Percentiles rank a stretch among this genome's conserved stretches.
phyloP scores from a whole-genome alignment of 108 stramenopile species.

The Nitzschia sp. region DNA sequence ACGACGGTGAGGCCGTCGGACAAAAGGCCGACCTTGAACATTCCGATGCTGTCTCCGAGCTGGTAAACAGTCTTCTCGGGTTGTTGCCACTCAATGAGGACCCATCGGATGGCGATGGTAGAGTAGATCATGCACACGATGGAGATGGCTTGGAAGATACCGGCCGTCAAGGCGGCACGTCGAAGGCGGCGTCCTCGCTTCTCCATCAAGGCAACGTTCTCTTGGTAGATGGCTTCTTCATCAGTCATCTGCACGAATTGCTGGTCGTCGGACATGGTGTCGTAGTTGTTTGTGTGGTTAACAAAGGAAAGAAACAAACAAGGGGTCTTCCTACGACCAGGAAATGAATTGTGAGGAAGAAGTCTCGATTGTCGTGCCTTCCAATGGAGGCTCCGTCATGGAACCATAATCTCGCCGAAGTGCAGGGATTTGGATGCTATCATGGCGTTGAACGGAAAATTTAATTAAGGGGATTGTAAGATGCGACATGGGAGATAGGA shows the following conservation, averaged over 20 bases:
- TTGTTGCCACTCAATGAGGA: slow-evolving; percentile 29
- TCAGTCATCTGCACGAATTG: slow-evolving; percentile 24
- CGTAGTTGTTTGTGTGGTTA: background rate
- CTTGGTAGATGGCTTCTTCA: slow-evolving; percentile 32
- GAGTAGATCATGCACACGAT: slow-evolving; percentile 31
- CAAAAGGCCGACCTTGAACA: slow-evolving; percentile 34
- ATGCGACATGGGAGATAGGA: background rate
- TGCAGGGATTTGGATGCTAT: background rate
- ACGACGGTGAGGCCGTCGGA: slow-evolving; percentile 12
- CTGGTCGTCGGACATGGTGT: slow-evolving; percentile 8
- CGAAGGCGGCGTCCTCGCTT: slow-evolving; percentile 34
- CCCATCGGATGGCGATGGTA: slow-evolving; percentile 37
- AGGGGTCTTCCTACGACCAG: background rate
- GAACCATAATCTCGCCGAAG: slow-evolving; percentile 1
- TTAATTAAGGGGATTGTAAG: background rate
- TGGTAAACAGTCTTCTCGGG: slow-evolving; percentile 34
- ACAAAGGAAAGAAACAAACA: background rate
- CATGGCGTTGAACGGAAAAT: slow-evolving; percentile 3
- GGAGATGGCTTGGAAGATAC: slow-evolving; percentile 27
- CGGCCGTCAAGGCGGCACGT: slow-evolving; percentile 33
- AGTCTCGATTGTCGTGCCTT: too few species aligned
- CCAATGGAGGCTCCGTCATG: background rate
- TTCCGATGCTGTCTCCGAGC: slow-evolving; percentile 6
- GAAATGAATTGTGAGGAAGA: background rate
- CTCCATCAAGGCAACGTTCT: slow-evolving; percentile 26